Conservation (phyloP, 768 basidiomycete genomes). For the Neoboletus subvelutipes region DNA sequence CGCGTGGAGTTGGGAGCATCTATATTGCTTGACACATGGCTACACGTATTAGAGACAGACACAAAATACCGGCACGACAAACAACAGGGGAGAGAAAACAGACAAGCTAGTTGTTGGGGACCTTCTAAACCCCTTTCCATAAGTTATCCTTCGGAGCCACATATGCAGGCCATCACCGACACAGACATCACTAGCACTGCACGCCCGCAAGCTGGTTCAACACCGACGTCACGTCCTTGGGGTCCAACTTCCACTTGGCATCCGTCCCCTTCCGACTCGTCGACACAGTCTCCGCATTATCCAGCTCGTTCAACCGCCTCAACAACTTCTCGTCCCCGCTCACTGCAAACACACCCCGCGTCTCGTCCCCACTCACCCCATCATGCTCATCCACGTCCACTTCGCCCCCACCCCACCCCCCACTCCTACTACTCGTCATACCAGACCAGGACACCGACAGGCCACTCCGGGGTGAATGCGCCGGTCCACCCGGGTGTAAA, state of each 20-base stretch:
- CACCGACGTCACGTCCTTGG: slow-evolving; percentile 35
- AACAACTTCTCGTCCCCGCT: slow-evolving; percentile 79
- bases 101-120: too few species aligned
- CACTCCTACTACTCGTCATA: slow-evolving; percentile 21
- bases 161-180: too few species aligned
- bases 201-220: slow-evolving; percentile 23
- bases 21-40: neutral
- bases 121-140: too few species aligned
- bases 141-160: too few species aligned
- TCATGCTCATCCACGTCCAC: slow-evolving; percentile 17
- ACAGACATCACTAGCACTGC: too few species aligned
- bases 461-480: slow-evolving; percentile 33
- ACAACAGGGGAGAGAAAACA: neutral
- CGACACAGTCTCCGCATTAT: slow-evolving; percentile 67
- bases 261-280: slow-evolving; percentile 76
- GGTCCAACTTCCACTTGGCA: slow-evolving; percentile 63
- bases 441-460: slow-evolving; percentile 38
- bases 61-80: neutral
- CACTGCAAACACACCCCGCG: slow-evolving; percentile 62
- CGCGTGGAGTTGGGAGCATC: neutral
- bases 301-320: slow-evolving; percentile 71
- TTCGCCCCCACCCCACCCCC: neutral
- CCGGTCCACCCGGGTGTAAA: slow-evolving; percentile 59
- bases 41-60: neutral
- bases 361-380: slow-evolving; percentile 37